Evolutionary conservation across 2,329 filamentous ascomycete genomes (phyloP), one percentile per base, ranked within the genome.

Genomic region (Rhinocladiella mackenziei): DNA sequence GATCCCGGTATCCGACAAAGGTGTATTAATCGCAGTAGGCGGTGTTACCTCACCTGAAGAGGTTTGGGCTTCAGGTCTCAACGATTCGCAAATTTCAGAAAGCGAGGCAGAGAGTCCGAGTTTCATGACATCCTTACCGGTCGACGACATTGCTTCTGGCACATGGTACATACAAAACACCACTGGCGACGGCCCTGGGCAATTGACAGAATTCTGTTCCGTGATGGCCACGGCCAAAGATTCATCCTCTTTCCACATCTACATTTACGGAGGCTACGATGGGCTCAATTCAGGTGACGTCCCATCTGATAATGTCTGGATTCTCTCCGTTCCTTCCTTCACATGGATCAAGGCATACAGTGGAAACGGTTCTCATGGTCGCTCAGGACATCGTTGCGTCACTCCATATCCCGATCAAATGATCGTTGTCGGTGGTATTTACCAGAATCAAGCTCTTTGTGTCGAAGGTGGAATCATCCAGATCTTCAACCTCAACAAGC

Each of bases 391-490:
- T 47, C 54, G 56, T 22, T 68, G 65, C 43, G 48, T 63, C 17
- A 61, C 58, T 39, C 50, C 60, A 1, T 65, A 77, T 58, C 80
- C 81, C 0, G 68, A 75, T 17, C 59, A 68, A 45, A 67, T 69
- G 65, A 54, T 68, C 25, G 61, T 66, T 11, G 41, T 68, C 15
- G 66, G 65, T 4, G 66, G 66, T 2, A 28, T 51, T 8, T 39
- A 48, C 30, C 54, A 54, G n/a, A 54, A 47, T 18, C 48, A 51
- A 33, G 51, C 48, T 5, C 32, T 43, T 10, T 53, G 49, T 26
- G 45, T 49, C 9, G 39, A 51, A 30, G 48, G 46, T 17, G 49
- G 48, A 14, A 47, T 56, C 33, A 63, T 86, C 25, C 71, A 79
- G 71, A 73, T 64, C 4, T 64, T 64, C 50, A 64, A 65, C 44